Percentiles rank a stretch among this genome's conserved stretches.
These are phyloP conservation scores for Schrenkiella parvula DNA, from an alignment of 345 rosid genomes.

Conservation along the genomic window DNA sequence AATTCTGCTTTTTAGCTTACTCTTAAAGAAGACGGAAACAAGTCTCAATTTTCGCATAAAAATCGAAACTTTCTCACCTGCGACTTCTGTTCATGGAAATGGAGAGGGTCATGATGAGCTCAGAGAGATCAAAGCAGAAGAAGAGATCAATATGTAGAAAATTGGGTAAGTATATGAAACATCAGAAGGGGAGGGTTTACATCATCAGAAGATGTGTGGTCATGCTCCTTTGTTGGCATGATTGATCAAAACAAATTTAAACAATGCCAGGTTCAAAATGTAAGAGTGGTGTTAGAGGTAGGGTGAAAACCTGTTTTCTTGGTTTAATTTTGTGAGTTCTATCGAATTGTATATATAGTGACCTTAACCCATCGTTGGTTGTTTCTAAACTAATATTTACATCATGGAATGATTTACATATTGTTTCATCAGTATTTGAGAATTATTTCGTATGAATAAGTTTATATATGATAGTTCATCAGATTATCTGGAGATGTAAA, in stretches of 20 bases:
- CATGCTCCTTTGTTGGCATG: slow-evolving; percentile 80
- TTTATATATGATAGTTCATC: neutral
- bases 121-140: slow-evolving; percentile 38
- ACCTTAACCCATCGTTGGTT: slow-evolving; percentile 1
- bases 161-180: slow-evolving; percentile 55
- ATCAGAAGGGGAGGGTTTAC: slow-evolving; percentile 72
- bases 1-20: neutral
- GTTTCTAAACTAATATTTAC: neutral
- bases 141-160: slow-evolving; percentile 45
- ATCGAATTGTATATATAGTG: slow-evolving; percentile 8
- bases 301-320: neutral
- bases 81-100: neutral
- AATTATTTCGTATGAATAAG: neutral
- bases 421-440: neutral
- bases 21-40: neutral
- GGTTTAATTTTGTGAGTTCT: slow-evolving; percentile 5
- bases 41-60: neutral
- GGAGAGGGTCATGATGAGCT: slow-evolving; percentile 27
- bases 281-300: neutral
- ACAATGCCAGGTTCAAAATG: neutral
- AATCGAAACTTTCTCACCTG: neutral
- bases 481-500: neutral
- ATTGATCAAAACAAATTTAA: slow-evolving; percentile 20
- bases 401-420: neutral
- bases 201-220: slow-evolving; percentile 70